Percentiles rank a stretch among this genome's conserved stretches.
These are phyloP conservation scores for Drechslera avenae DNA, from an alignment of 2,329 filamentous ascomycete species.

Conservation along the genomic window DNA sequence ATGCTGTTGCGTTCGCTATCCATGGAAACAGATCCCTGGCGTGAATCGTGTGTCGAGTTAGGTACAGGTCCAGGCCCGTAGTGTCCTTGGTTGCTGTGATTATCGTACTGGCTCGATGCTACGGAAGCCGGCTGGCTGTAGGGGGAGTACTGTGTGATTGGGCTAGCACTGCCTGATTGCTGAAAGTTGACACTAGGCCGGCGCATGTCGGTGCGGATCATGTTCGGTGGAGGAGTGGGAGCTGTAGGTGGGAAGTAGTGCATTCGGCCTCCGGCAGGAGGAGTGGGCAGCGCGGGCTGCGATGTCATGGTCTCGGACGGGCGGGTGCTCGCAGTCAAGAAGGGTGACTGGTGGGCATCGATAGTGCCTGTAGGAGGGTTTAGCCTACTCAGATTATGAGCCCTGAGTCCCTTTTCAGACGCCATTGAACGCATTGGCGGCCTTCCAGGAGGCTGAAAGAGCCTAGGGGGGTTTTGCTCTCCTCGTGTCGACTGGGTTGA, in stretches of 20 bases:
- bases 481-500: slow-evolving; percentile 38
- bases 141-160: slow-evolving; percentile 53
- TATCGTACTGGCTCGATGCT: slow-evolving; percentile 46
- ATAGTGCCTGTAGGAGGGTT: slow-evolving; percentile 54
- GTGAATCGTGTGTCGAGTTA: slow-evolving; percentile 32
- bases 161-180: slow-evolving; percentile 53
- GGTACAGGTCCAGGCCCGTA: slow-evolving; percentile 22
- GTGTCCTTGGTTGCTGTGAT: slow-evolving; percentile 32
- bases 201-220: slow-evolving; percentile 32
- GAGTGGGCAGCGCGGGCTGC: slow-evolving; percentile 56
- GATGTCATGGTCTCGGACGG: slow-evolving; percentile 51
- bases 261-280: slow-evolving; percentile 47
- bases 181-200: slow-evolving; percentile 46
- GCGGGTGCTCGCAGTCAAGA: slow-evolving; percentile 51
- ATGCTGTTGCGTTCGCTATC: slow-evolving; percentile 45
- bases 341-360: slow-evolving; percentile 57
- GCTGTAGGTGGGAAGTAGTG: slow-evolving; percentile 44
- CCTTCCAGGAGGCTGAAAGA: slow-evolving; percentile 33
- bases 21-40: slow-evolving; percentile 42
- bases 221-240: slow-evolving; percentile 40
- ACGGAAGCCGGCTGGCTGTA: slow-evolving; percentile 43
- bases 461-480: slow-evolving; percentile 29
- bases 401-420: slow-evolving; percentile 61
- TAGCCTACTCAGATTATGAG: slow-evolving; percentile 56
- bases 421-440: slow-evolving; percentile 56